Conservation (phyloP, 2,329 filamentous ascomycete species). For the Ophiostoma perfectum region DNA sequence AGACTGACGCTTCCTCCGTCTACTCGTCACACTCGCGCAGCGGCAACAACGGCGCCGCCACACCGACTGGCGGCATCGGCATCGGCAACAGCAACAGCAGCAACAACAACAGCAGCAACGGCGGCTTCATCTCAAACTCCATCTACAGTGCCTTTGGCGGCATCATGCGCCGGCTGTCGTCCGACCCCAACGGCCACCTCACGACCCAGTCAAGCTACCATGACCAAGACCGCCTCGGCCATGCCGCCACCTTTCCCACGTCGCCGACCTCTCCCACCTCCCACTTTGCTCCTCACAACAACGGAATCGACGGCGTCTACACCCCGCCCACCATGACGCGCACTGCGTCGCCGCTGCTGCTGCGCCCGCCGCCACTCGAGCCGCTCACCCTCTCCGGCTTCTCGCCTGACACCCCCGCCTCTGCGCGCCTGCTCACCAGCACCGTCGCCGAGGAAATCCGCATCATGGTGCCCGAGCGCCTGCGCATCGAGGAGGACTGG, state of each 20-base stretch:
- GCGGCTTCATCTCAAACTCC: conserved; percentile 32
- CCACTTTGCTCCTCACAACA: background rate
- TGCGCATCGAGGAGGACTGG: conserved; percentile 87
- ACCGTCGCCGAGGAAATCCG: conserved; percentile 88
- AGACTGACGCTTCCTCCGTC: background rate
- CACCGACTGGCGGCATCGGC: conserved; percentile 9
- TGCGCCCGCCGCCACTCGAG: conserved; percentile 83
- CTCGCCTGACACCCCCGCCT: conserved; percentile 51
- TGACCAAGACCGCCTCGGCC: conserved; percentile 14
- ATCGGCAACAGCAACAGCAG: conserved; percentile 27
- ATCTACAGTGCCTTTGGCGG: conserved; percentile 50
- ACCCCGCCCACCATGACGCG: conserved; percentile 43
- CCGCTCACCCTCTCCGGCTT: conserved; percentile 68
- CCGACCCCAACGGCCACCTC: conserved; percentile 38
- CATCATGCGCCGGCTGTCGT: conserved; percentile 62
- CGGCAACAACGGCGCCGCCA: conserved; percentile 12
- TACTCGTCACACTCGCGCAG: conserved; percentile 21
- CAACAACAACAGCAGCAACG: conserved; percentile 23
- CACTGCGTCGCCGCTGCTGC: conserved; percentile 73
- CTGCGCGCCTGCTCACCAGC: conserved; percentile 61
- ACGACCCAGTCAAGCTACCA: conserved; percentile 16
- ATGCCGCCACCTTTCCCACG: conserved; percentile 15
- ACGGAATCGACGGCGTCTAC: conserved; percentile 34
- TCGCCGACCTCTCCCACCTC: background rate
- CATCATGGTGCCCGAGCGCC: conserved; percentile 74